Base-by-base conservation (phyloP, 2,329 filamentous ascomycete species). In the Annulohypoxylon truncatum region DNA sequence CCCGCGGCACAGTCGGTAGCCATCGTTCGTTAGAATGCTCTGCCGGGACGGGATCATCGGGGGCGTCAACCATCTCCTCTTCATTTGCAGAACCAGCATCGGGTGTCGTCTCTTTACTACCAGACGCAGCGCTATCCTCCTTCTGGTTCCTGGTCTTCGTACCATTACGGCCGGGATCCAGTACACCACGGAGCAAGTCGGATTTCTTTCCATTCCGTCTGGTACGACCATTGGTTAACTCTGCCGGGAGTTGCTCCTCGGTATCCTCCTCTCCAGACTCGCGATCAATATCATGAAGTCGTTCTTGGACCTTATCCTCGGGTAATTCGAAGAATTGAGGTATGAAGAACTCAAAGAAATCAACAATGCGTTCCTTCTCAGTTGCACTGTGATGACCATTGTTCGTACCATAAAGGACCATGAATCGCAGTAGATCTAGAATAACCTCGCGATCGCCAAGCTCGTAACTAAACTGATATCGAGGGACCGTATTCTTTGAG, bases 61-160 rank as follows among this genome's bases (percentile, higher is more conserved):
- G 81, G 2, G 80, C 85, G 70, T 90, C 89, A 4, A 82, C 83
- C 81, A 89, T 88, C 31, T 96, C 93, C 67, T 95, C 92, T 72
- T 96, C 92, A 57, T 87, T 90, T 26, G 87, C 88, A 1, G 92
- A 94, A n/a, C 84, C 88, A 20, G 90, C 87, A 73, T 96, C 94
- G 0, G 96, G 95, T 0, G 94, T 97, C 0, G 92, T 94, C 72
- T 96, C 94, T 74, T 96, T 93, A 80, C 93, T 97, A 12, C 87
- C 90, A 22, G 91, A 90, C 1, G 88, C 88, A n/a, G 88, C 83
- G 72, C 91, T 95, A 67, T 91, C 92, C 68, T 96, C 92, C 74
- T 96, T 94, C 56, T 93, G 90, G 48, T 85, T 87, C 40, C 91
- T 87, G 22, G 87, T 84, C 70, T 87, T 87, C 78, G 90, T 91